Evolutionary conservation across 2,329 filamentous ascomycete genomes (phyloP), one percentile per base, ranked within the genome.

Genomic region (Aureobasidium sp.): DNA sequence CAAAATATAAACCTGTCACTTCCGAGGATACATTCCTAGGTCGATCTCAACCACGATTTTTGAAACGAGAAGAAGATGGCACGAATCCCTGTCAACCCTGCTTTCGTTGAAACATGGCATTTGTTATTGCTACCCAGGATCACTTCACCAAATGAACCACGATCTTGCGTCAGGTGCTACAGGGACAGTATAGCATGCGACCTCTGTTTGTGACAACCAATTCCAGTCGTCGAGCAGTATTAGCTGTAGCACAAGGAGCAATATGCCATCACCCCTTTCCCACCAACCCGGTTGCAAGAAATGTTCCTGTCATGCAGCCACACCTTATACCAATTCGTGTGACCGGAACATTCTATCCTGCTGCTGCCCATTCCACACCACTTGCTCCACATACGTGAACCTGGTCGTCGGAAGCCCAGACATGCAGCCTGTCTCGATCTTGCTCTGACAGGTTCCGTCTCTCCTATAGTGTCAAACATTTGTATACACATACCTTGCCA

Each of bases 271-370:
- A 27, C 26, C 43, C 29, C 8, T 47, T 24, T 56, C 43, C 51
- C 60, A 62, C 36, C 41, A 53, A 56, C 51, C 60, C 43, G 60
- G 60, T 55, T 53, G 44, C 1, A 41, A 56, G 44, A 39, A 24
- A 24, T 10, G 26, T 48, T 48, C 43, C 46, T 56, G 41, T 62
- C 51, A 62, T 48, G 59, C 59, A 61, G 60, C 60, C 60, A 62
- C 60, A 62, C 60, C 51, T 62, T 62, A 62, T 62, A 44, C 29
- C 5, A 24, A 32, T 62, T 47, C 37, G 57, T 51, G 57, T 43
- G 34, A 60, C 46, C 46, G 44, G 57, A 51, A 51, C 15, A 60
- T 60, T 37, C 51, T 29, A n/a, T 46, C 39, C 39, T 57, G 52
- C 37, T 44, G 52, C 52, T 44, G 17, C 39, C 39, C 52, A 56